A percentile compares a stretch with the other conserved stretches of the same genome.
These are phyloP conservation scores for Bauhinia variegata DNA, from an alignment of 306 rosid species.

Conservation along the genomic window DNA sequence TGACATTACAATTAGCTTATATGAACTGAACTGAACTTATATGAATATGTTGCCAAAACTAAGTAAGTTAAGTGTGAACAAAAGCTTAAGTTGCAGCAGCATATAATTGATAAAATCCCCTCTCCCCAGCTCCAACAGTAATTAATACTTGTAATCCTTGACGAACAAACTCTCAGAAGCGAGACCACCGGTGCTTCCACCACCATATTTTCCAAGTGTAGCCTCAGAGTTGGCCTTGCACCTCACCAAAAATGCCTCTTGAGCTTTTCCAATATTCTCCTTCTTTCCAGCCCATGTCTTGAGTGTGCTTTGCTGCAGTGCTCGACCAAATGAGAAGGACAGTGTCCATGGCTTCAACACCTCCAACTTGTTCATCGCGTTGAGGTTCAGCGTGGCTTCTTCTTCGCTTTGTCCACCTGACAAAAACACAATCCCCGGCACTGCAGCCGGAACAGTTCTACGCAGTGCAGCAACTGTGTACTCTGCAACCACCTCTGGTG, in stretches of 20 bases:
- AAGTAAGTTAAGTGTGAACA: conserved; percentile 42
- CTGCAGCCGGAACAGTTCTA: conserved; percentile 86
- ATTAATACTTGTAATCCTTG: conserved; percentile 71
- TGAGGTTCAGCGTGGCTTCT: conserved; percentile 74
- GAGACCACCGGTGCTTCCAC: conserved; percentile 51
- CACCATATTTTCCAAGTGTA: conserved; percentile 71
- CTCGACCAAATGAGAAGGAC: conserved; percentile 94
- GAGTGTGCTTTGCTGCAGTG: conserved; percentile 87
- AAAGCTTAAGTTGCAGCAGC: conserved; percentile 36
- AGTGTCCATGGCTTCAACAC: conserved; percentile 90
- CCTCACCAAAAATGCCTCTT: conserved; percentile 65
- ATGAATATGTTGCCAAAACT: conserved; percentile 30
- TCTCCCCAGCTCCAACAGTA: neutral
- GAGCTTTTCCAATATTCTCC: conserved; percentile 80
- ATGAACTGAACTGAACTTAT: conserved; percentile 7
- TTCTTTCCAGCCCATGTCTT: conserved; percentile 86
- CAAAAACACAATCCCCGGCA: conserved; percentile 80
- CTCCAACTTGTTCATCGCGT: conserved; percentile 74
- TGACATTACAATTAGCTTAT: conserved; percentile 32
- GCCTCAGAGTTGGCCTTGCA: conserved; percentile 87
- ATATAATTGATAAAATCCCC: conserved; percentile 27
- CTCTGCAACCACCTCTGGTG: conserved; percentile 72
- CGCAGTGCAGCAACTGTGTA: conserved; percentile 75
- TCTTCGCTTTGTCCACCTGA: conserved; percentile 97
- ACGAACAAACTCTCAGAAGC: conserved; percentile 77